Evolutionary conservation across 768 basidiomycete species (phyloP).

Genomic region (Amanita rimosa): DNA sequence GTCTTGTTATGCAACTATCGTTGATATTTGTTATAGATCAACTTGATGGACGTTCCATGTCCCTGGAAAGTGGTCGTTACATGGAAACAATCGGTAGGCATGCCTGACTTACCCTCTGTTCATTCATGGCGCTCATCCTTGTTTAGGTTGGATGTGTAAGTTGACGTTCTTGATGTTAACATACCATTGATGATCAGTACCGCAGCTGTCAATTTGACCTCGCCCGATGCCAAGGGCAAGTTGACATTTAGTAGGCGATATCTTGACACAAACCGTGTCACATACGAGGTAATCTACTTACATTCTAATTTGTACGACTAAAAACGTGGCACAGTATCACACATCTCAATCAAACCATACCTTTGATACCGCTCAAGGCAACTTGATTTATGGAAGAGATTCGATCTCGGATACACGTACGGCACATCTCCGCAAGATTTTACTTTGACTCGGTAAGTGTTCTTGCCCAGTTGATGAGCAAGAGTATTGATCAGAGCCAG

Average conservation of each 20-base stretch:
- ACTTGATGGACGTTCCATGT: slow-evolving; percentile 66
- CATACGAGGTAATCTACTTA: slow-evolving; percentile 43
- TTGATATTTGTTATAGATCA: slow-evolving; percentile 28
- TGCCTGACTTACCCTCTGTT: slow-evolving; percentile 8
- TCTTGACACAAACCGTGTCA: slow-evolving; percentile 69
- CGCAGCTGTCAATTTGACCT: slow-evolving; percentile 37
- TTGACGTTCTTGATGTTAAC: slow-evolving; percentile 1
- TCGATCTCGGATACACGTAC: slow-evolving; percentile 51
- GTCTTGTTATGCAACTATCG: neutral
- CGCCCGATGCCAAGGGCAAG: slow-evolving; percentile 29
- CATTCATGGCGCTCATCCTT: slow-evolving; percentile 8
- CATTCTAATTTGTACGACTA: neutral
- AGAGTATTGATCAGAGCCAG: slow-evolving; percentile 20
- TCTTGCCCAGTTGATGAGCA: neutral
- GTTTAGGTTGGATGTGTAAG: slow-evolving; percentile 54
- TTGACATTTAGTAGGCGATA: slow-evolving; percentile 62
- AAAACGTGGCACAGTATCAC: slow-evolving; percentile 41
- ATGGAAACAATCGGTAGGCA: slow-evolving; percentile 79
- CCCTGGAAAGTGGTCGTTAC: slow-evolving; percentile 77
- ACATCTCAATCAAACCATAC: slow-evolving; percentile 32
- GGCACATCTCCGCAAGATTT: slow-evolving; percentile 74
- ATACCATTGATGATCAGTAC: neutral
- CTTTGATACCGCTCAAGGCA: slow-evolving; percentile 55
- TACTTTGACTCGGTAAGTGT: slow-evolving; percentile 45
- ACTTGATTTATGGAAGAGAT: slow-evolving; percentile 36